Conservation (phyloP, 1,139 yeast genomes). For the Hansenula lynferdii region DNA sequence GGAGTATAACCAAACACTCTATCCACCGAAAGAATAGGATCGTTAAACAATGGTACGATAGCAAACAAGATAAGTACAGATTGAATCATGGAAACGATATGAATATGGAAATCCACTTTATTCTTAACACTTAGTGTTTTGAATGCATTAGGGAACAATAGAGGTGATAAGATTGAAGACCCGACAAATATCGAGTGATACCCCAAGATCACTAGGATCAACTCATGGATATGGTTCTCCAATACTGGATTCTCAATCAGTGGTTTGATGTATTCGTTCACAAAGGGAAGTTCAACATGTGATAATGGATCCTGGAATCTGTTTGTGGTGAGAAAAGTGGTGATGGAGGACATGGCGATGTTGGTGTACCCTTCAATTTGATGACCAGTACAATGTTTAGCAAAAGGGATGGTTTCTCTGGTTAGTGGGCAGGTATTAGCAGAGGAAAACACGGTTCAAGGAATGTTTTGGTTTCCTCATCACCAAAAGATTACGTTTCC, state of each 20-base stretch:
- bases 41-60: slow-evolving; percentile 57
- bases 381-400: no score
- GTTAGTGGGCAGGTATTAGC: no score
- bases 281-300: slow-evolving; percentile 21
- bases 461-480: no score
- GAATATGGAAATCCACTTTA: slow-evolving; percentile 68
- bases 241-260: slow-evolving; percentile 20
- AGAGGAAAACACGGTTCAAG: no score
- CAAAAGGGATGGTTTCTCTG: no score
- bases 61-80: slow-evolving; percentile 52
- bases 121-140: slow-evolving; percentile 40
- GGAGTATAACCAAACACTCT: slow-evolving; percentile 68
- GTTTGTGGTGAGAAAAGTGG: slow-evolving; percentile 7
- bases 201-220: slow-evolving; percentile 31
- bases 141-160: slow-evolving; percentile 37
- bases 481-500: neutral
- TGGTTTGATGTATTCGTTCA: slow-evolving; percentile 23
- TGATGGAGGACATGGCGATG: neutral
- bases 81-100: slow-evolving; percentile 77
- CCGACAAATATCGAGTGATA: slow-evolving; percentile 37
- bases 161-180: slow-evolving; percentile 40
- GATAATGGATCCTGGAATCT: slow-evolving; percentile 28
- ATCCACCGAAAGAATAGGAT: slow-evolving; percentile 42
- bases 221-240: slow-evolving; percentile 40
- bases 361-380: no score